Evolutionary conservation across 73 alveolate species (phyloP).

Genomic region (Tetrahymena malaccensis): DNA sequence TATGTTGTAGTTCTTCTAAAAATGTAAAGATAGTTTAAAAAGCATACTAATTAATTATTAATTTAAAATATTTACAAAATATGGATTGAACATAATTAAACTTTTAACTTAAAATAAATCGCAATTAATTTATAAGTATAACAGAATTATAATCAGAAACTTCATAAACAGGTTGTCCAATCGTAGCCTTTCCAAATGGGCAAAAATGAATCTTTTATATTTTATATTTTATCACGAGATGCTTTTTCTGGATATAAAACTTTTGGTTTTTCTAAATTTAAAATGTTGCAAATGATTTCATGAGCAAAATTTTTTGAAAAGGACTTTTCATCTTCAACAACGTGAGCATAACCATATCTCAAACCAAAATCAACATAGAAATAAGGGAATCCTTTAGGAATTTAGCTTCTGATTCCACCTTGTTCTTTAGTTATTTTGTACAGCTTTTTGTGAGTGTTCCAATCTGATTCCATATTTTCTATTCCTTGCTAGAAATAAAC

Average conservation of each 20-base stretch:
- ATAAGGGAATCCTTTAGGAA: conserved; percentile 40
- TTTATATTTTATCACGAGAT: background rate
- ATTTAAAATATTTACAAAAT: too few species aligned
- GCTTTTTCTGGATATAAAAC: conserved; percentile 16
- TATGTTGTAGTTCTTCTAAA: too few species aligned
- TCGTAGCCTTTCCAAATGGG: conserved; percentile 24
- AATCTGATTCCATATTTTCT: conserved; percentile 35
- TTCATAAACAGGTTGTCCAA: conserved; percentile 13
- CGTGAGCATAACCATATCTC: conserved; percentile 33
- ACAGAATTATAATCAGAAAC: background rate
- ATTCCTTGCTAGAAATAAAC: conserved; percentile 27
- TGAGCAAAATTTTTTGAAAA: conserved; percentile 23
- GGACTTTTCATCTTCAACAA: conserved; percentile 20
- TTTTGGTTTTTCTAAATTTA: conserved; percentile 8
- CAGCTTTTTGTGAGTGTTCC: conserved; percentile 37
- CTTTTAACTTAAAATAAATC: background rate
- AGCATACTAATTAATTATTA: too few species aligned
- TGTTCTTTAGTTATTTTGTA: conserved; percentile 7
- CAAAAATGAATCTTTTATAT: conserved; percentile 2
- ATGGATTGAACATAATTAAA: too few species aligned
- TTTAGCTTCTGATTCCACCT: conserved; percentile 38
- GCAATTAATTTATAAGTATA: background rate
- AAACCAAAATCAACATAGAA: conserved; percentile 34
- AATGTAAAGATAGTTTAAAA: too few species aligned
- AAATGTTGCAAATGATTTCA: conserved; percentile 15